A percentile compares a stretch with the other conserved stretches of the same genome.
These are phyloP conservation scores for Alternaria brassicicola DNA, from an alignment of 2,329 filamentous ascomycete species.

Conservation along the genomic window DNA sequence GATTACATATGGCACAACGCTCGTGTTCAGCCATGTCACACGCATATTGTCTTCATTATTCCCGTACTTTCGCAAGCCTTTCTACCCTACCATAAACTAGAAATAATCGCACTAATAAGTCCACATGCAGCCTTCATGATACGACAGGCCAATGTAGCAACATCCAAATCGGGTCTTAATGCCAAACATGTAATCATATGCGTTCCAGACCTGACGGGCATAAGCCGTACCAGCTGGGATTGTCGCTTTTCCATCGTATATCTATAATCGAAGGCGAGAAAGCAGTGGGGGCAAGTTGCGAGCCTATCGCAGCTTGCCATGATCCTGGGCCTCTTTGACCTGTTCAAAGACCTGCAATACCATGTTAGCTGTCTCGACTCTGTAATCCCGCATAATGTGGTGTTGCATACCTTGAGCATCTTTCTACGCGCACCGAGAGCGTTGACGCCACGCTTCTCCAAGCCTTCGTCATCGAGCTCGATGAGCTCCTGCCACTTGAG, in stretches of 20 bases:
- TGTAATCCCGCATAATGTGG: not conserved
- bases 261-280: slow-evolving; percentile 22
- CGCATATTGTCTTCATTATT: slow-evolving; percentile 2
- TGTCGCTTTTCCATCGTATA: slow-evolving; percentile 30
- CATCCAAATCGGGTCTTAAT: slow-evolving; percentile 11
- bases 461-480: slow-evolving; percentile 87
- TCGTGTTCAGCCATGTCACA: not conserved
- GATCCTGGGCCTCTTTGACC: slow-evolving; percentile 70
- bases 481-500: slow-evolving; percentile 95
- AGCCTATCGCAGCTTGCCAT: slow-evolving; percentile 49
- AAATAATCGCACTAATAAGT: slow-evolving; percentile 14
- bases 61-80: not conserved
- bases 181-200: slow-evolving; percentile 28
- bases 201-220: slow-evolving; percentile 34
- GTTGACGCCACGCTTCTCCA: slow-evolving; percentile 93
- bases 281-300: slow-evolving; percentile 6
- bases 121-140: slow-evolving; percentile 6
- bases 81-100: slow-evolving; percentile 14
- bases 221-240: slow-evolving; percentile 33
- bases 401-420: slow-evolving; percentile 83
- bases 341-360: slow-evolving; percentile 84
- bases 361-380: slow-evolving; percentile 36
- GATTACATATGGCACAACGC: not conserved
- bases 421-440: slow-evolving; percentile 93
- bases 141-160: slow-evolving; percentile 16